Conservation (phyloP, 2,329 filamentous ascomycete genomes). For the Curvularia lunata region DNA sequence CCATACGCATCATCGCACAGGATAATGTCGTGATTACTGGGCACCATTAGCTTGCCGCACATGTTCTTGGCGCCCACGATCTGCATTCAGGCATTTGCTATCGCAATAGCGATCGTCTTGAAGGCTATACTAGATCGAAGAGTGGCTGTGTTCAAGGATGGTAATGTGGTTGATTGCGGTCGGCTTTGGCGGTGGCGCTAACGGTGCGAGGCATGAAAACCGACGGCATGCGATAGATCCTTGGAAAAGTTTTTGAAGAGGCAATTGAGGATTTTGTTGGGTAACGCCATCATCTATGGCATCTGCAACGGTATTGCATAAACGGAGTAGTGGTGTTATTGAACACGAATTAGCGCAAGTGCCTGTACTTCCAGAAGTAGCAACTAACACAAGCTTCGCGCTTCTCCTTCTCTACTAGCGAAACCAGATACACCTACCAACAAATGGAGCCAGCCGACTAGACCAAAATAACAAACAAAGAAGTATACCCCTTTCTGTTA, state of each 20-base stretch:
- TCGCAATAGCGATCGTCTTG: not conserved
- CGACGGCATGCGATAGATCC: no score
- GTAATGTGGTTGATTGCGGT: not conserved
- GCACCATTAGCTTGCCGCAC: conserved; percentile 25
- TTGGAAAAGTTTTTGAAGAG: not conserved
- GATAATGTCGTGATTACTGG: conserved; percentile 38
- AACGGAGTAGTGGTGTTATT: not conserved
- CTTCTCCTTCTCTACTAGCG: not conserved
- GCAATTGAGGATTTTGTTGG: not conserved
- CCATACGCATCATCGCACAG: conserved; percentile 21
- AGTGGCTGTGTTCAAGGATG: not conserved
- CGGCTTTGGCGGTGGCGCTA: not conserved
- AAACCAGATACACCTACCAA: not conserved
- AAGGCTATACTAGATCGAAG: not conserved
- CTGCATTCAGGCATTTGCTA: not conserved
- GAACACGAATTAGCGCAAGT: not conserved
- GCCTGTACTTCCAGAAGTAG: not conserved
- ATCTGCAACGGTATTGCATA: not conserved
- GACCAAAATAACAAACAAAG: not conserved
- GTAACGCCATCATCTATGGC: not conserved
- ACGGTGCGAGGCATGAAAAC: not conserved
- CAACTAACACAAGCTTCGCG: not conserved
- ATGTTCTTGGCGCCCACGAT: conserved; percentile 12
- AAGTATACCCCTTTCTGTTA: no score
- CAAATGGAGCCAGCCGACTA: no score